Evolutionary conservation across 495 filamentous ascomycete genomes (phyloP), one percentile per base, ranked within the genome.

Genomic region (Niebla homalea): DNA sequence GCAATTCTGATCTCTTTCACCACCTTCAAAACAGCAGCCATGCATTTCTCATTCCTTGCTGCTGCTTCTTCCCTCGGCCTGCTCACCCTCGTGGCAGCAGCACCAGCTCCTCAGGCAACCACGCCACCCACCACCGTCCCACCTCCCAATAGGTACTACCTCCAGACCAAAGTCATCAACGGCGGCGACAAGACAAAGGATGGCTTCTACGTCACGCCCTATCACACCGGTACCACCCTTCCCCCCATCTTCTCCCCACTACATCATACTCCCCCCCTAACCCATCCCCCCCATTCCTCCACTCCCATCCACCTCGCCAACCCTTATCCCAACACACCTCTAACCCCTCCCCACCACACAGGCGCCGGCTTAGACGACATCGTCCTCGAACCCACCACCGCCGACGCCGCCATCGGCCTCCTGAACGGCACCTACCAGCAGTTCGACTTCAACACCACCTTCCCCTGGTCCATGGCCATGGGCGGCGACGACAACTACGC

Each of bases 361-460:
- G 51, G 71, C 22, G 69, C 71, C 10, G 72, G 68, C 11, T 45
- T 68, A 16, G 68, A 64, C 40, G 72, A 75, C 54, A 67, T 67
- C 36, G 67, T 71, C 1, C 62, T 77, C 26, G 56, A 54, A 11
- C 29, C 54, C 1, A 58, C 63, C 35, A 46, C 25, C 0, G 48
- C 42, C n/a, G 59, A 45, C 0, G 70, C 68, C 22, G 57, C 56
- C 20, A 26, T 49, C 1, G 62, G 60, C 36, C 72, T 64, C 54
- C 42, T 77, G 43, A 75, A 75, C 35, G 66, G 60, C 25, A 72
- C 70, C 0, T 51, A 62, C 35, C 56, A 62, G 21, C 60, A 67
- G 45, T 67, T 69, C 52, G 62, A 64, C 36, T 55, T 63, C 20
- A 60, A 58, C 25, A 65, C 55, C 0, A 51, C 55, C 10, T 65